Base-by-base conservation (phyloP, 2,329 filamentous ascomycete species). In the Phyllosticta paracitricarpa region DNA sequence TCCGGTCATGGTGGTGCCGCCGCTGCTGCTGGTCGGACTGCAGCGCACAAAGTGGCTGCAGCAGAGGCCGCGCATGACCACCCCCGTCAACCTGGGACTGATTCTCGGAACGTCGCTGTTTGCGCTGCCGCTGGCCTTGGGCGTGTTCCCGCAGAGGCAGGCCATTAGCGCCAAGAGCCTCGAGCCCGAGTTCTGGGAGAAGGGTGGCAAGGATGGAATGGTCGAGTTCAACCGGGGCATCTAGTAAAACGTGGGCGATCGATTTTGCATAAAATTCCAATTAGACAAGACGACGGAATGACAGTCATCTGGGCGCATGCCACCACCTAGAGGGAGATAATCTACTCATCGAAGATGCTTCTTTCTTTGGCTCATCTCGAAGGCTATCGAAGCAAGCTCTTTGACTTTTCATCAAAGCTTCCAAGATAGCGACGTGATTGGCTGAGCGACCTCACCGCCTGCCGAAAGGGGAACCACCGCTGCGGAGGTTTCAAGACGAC, bases 201-300 rank as follows among this genome's bases (percentile, higher is more conserved):
- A 83, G 61, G 92, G 91, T 33, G 93, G 92, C 0, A 83, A 87
- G 65, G 83, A 83, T 60, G 92, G 89, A 0, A 80, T 91, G 78
- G 89, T 99, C n/a, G 90, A 95, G 72, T 97, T 99, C 76, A 97
- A 99, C 75, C 84, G 94, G 70, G 94, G 94, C 12, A 93, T 99
- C 68, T 97, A 78, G 19, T 22, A 22, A 22, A 2, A 22, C 19
- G 19, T 22, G 40, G 40, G 17, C 14, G n/a, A 5, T 6, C 1
- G 4, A n/a, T 48, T 4, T 48, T 48, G 40, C 40, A n/a, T 48
- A 7, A n/a, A 19, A 33, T 22, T 25, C 19, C 4, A 8, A 3
- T 28, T 30, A 30, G 53, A 25, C 1, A 17, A 33, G 56, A 57
- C 40, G 19, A 24, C 28, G 24, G 25, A 55, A 55, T 22, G 51